Conservation (phyloP, 371 early-diverging fungal genomes). For the Rhizopus arrhizus region DNA sequence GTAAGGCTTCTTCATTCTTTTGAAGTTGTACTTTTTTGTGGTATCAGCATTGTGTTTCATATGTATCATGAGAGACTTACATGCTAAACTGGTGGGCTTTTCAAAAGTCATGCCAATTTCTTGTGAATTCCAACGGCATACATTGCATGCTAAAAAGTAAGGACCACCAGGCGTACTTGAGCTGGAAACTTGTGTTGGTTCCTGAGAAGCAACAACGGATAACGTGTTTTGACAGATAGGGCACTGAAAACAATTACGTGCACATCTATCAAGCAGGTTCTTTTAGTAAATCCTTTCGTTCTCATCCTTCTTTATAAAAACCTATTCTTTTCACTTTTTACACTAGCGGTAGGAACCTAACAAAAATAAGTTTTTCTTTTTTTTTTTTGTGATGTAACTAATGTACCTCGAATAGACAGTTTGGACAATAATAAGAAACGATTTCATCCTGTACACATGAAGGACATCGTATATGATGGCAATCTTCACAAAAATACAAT, state of each 20-base stretch:
- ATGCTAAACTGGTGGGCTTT: conserved; percentile 87
- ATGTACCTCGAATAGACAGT: conserved; percentile 89
- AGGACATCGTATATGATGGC: conserved; percentile 79
- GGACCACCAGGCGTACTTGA: conserved; percentile 38
- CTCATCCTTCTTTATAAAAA: conserved; percentile 22
- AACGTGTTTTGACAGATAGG: conserved; percentile 87
- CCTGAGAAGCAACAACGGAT: conserved; percentile 75
- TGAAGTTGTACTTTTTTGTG: conserved; percentile 68
- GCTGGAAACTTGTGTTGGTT: conserved; percentile 32
- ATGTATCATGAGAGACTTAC: conserved; percentile 41
- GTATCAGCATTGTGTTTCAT: background rate
- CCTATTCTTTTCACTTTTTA: conserved; percentile 90
- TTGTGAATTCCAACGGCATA: conserved; percentile 92
- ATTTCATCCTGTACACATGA: conserved; percentile 85
- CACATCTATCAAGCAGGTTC: conserved; percentile 64
- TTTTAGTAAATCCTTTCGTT: too few relatives aligned
- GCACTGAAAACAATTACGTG: conserved; percentile 93
- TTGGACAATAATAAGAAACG: conserved; percentile 91
- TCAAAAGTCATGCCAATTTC: conserved; percentile 89
- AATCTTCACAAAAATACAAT: conserved; percentile 88
- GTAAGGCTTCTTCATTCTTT: conserved; percentile 69
- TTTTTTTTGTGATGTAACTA: background rate
- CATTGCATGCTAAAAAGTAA: conserved; percentile 76
- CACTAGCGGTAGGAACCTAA: conserved; percentile 86
- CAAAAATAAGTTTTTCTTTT: background rate